phyloP scores from a whole-genome alignment of 306 rosid genomes.

The Gynostemma pentaphyllum region DNA sequence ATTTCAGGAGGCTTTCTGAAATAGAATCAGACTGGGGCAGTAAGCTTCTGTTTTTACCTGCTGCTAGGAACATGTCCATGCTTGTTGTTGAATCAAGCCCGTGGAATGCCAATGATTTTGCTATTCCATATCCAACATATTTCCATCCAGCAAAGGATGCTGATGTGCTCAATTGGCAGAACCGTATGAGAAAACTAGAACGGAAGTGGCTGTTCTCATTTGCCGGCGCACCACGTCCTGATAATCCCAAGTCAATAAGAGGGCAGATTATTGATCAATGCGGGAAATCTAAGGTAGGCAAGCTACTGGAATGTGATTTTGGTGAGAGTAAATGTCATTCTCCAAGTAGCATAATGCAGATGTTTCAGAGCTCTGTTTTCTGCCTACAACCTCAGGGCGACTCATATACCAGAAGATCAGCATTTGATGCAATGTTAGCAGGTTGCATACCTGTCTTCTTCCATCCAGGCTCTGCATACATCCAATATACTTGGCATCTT shows the following conservation, averaged over 20 bases:
- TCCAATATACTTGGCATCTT: slow-evolving; percentile 97
- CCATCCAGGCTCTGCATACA: slow-evolving; percentile 96
- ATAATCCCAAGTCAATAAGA: slow-evolving; percentile 67
- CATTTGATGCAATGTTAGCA: slow-evolving; percentile 90
- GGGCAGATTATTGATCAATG: slow-evolving; percentile 83
- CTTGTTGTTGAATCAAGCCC: slow-evolving; percentile 99
- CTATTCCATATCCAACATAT: slow-evolving; percentile 91
- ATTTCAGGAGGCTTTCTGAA: slow-evolving; percentile 71
- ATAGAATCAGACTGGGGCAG: slow-evolving; percentile 79
- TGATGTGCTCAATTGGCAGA: slow-evolving; percentile 50
- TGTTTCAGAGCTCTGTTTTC: slow-evolving; percentile 94
- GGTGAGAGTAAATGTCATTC: slow-evolving; percentile 99
- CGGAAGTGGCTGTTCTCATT: slow-evolving; percentile 82
- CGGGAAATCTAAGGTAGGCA: slow-evolving; percentile 50
- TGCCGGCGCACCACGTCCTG: slow-evolving; percentile 99
- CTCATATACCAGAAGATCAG: slow-evolving; percentile 89
- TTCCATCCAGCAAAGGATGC: slow-evolving; percentile 93
- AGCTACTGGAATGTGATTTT: slow-evolving; percentile 83
- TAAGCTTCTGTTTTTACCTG: slow-evolving; percentile 87
- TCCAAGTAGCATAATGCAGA: slow-evolving; percentile 92
- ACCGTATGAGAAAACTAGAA: slow-evolving; percentile 36
- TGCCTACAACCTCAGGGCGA: slow-evolving; percentile 99
- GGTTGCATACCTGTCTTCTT: slow-evolving; percentile 98
- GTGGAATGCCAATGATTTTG: slow-evolving; percentile 97
- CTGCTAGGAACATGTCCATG: slow-evolving; percentile 97